Evolutionary conservation across 179 eudicot species (phyloP), one percentile per base, ranked within the genome.

Genomic region (Gypsophila paniculata): DNA sequence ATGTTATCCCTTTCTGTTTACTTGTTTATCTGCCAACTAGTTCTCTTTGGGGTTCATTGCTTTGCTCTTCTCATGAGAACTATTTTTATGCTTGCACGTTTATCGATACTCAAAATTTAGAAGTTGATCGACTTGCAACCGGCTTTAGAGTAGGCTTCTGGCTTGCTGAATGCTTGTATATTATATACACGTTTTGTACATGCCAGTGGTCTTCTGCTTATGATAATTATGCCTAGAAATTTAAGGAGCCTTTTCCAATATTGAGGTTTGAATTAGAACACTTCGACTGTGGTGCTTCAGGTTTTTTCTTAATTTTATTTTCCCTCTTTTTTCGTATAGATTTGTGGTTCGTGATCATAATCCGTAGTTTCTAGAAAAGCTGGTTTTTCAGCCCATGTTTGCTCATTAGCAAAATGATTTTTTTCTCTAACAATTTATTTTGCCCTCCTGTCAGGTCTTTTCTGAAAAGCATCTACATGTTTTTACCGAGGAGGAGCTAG

Each of bases 401-500:
- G 8, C 36, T 9, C 25, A 36, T 29, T 61, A 19, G 5, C 25
- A 73, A 5, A 22, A 1, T 34, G 29, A 32, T 49, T 19, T 10
- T 68, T 68, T 7, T 15, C 38, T 60, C n/a, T 38, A 68, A 23
- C 57, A 23, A 69, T 1, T 38, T 49, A 10, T 29, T 58, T 29
- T 79, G 39, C 42, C 51, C 38, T 72, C 29, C 38, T 82, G 72
- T 49, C 85, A 94, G 99, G 94, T 91, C 61, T 85, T 91, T 70
- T 83, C 89, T 7, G 82, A 87, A 46, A 81, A 67, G 65, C 85
- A 94, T 85, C 90, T 94, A 54, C 83, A 82, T 79, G 61, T 91
- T 58, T 90, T 91, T 76, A 81, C 87, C 19, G 99, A 91, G 79
- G 97, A 89, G 46, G 97, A 91, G 76, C 80, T 94, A 25, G 99